These are phyloP conservation scores for Hippophae rhamnoides DNA, from an alignment of 306 rosid species.

Conservation along the genomic window DNA sequence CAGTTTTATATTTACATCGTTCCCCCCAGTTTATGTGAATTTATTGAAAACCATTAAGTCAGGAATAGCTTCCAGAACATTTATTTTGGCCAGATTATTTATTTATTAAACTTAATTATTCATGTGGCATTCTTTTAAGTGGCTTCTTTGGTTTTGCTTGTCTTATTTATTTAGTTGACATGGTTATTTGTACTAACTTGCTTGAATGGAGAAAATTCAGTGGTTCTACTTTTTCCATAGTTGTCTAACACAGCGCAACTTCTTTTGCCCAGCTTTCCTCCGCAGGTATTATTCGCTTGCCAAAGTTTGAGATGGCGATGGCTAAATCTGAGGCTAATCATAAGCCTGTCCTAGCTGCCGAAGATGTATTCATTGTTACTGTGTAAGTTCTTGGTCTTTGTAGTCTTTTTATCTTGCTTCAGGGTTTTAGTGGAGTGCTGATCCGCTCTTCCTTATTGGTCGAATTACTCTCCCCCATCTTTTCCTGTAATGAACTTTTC, in stretches of 20 bases:
- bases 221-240: slow-evolving; percentile 3
- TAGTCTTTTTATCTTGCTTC: too few relatives aligned
- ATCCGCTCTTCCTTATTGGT: too few relatives aligned
- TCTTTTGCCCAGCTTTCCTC: slow-evolving; percentile 70
- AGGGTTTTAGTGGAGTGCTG: too few relatives aligned
- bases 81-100: too few relatives aligned
- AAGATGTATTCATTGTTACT: slow-evolving; percentile 74
- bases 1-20: too few relatives aligned
- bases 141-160: slow-evolving; percentile 19
- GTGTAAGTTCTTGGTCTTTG: slow-evolving; percentile 43
- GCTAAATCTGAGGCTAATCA: slow-evolving; percentile 84
- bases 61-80: slow-evolving; percentile 3
- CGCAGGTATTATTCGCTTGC: slow-evolving; percentile 85
- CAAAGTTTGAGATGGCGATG: slow-evolving; percentile 93
- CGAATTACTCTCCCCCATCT: too few relatives aligned
- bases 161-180: slow-evolving; percentile 3
- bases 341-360: slow-evolving; percentile 83
- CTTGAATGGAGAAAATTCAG: slow-evolving; percentile 3
- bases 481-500: not conserved
- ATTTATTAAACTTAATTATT: not conserved
- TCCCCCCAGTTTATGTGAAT: too few relatives aligned
- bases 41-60: not conserved
- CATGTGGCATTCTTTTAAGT: slow-evolving; percentile 8
- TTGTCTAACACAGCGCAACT: slow-evolving; percentile 27
- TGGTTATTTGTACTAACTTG: slow-evolving; percentile 11